A percentile compares a stretch with the other conserved stretches of the same genome.
These are phyloP conservation scores for Lactarius vividus DNA, from an alignment of 768 basidiomycete species.

Conservation along the genomic window DNA sequence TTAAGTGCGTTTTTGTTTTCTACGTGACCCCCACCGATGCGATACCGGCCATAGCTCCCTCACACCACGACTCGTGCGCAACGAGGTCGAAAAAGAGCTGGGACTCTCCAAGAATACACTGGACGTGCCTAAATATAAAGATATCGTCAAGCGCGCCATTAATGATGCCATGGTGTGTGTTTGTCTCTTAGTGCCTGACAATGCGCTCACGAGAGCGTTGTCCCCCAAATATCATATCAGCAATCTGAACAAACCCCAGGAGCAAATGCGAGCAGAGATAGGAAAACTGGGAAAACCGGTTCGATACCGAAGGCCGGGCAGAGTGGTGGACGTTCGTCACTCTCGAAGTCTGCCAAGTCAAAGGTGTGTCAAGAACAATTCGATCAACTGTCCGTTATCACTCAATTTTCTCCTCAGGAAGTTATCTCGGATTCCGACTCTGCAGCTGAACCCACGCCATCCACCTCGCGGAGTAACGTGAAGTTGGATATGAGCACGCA, in stretches of 20 bases:
- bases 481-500: neutral
- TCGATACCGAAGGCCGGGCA: conserved; percentile 2
- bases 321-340: conserved; percentile 1
- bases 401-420: conserved; percentile 11
- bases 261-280: neutral
- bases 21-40: neutral
- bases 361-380: conserved; percentile 4
- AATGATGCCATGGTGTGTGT: conserved; percentile 18
- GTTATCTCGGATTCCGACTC: conserved; percentile 22
- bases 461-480: conserved; percentile 6
- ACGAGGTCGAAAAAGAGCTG: conserved; percentile 8
- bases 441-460: conserved; percentile 5
- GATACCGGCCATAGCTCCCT: conserved; percentile 8
- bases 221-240: neutral
- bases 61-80: conserved; percentile 23
- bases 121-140: conserved; percentile 2
- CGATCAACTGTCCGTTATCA: neutral
- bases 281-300: neutral
- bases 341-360: conserved; percentile 18
- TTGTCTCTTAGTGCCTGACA: neutral
- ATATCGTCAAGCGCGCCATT: conserved; percentile 17
- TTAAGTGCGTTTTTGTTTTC: neutral
- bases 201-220: neutral
- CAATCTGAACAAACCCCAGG: neutral
- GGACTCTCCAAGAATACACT: conserved; percentile 8